Evolutionary conservation across 75 land plant species (phyloP), one percentile per base, ranked within the genome.

Genomic region (Gnetum montanum): DNA sequence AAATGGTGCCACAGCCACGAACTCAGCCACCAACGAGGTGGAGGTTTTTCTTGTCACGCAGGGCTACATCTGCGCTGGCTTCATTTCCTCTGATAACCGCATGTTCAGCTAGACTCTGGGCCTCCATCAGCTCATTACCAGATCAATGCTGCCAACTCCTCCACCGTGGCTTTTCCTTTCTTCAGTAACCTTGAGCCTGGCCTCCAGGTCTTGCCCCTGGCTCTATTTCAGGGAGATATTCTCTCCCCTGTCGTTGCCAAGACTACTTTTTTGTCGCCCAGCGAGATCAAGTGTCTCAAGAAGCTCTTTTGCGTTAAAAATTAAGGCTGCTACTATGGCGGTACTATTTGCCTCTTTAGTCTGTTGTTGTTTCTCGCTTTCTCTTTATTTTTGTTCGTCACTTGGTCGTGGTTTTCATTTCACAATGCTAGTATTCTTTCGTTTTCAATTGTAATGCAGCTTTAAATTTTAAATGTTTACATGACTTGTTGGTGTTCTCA

Each of bases 61-160:
- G 12, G 96, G 96, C 4, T 23, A 23, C 8, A 64, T 90, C 29
- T 10, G 15, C 33, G 91, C 78, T 7, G 96, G 96, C 6, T 82
- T 86, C 50, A 62, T 82, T 26, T 52, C 59, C 31, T 38, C 71
- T 7, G 65, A 68, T 62, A 72, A 76, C 28, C 31, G 3, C 3
- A 73, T 80, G 11, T 79, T 60, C 70, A 59, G 31, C 29, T 59
- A 61, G 29, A 71, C 77, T 2, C 51, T 90, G 29, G 8, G 37
- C 22, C 40, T 43, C 45, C 92, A 92, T 3, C 82, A 83, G 44
- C 12, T 74, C n/a, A 86, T 57, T 90, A 64, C 59, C 88, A 86
- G 60, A 23, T 80, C 8, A 90, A 90, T 56, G 29, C 36, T 4
- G 81, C 60, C 2, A 18, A 13, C 0, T 4, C 11, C 1, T 6